Evolutionary conservation across 176 grass and related monocot genomes (phyloP).

Genomic region (Guadua angustifolia): DNA sequence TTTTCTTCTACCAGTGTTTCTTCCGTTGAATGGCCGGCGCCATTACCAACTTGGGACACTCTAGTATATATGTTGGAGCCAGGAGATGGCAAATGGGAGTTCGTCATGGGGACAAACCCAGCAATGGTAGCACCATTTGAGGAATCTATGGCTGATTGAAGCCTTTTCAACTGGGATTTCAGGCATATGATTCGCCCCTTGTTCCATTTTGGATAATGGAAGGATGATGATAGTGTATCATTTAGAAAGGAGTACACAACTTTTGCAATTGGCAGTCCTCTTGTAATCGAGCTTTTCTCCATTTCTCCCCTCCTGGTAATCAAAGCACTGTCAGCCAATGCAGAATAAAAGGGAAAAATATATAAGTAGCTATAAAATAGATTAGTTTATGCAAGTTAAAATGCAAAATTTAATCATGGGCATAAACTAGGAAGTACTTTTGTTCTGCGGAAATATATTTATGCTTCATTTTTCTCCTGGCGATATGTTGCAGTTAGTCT

Average conservation of each 20-base stretch:
- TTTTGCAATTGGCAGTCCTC: slow-evolving; percentile 71
- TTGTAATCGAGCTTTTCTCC: slow-evolving; percentile 83
- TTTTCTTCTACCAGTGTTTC: slow-evolving; percentile 46
- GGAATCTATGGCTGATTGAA: slow-evolving; percentile 58
- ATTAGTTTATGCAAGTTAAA: slow-evolving; percentile 28
- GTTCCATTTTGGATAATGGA: slow-evolving; percentile 93
- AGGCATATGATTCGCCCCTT: slow-evolving; percentile 83
- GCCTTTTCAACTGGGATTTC: slow-evolving; percentile 76
- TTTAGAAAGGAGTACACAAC: slow-evolving; percentile 77
- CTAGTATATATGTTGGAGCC: slow-evolving; percentile 57
- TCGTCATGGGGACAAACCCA: slow-evolving; percentile 55
- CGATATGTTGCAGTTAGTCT: slow-evolving; percentile 21
- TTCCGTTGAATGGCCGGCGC: background rate
- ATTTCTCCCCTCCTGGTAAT: slow-evolving; percentile 75
- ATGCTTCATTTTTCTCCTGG: background rate
- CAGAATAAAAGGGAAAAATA: background rate
- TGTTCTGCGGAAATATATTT: background rate
- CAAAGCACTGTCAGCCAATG: slow-evolving; percentile 45
- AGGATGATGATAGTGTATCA: slow-evolving; percentile 68
- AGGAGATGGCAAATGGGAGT: slow-evolving; percentile 55
- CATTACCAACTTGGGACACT: slow-evolving; percentile 39
- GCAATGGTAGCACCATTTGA: slow-evolving; percentile 43
- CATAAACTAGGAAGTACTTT: background rate
- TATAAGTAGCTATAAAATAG: background rate
- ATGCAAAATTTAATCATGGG: background rate